Evolutionary conservation across 2,329 filamentous ascomycete genomes (phyloP), one percentile per base, ranked within the genome.

Genomic region (Beauveria sp.): DNA sequence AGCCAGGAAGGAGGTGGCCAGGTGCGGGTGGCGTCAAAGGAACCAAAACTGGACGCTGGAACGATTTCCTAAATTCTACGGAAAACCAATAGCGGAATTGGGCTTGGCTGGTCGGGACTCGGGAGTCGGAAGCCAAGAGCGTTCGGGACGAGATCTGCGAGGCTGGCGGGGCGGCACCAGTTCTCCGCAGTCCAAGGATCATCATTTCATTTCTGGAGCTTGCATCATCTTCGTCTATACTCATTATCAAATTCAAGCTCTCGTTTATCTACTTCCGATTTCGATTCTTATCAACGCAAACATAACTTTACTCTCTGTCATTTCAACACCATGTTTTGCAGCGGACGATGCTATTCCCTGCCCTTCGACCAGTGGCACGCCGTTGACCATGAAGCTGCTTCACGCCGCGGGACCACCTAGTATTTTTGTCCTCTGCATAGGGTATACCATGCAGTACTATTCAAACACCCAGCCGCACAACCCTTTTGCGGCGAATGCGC

Each of bases 401-500:
- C 64, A 22, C 8, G 9, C n/a, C 5, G 22, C 8, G 70, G 69
- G n/a, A 52, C 62, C 54, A 64, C 63, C 50, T 71, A 67, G 66
- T 73, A 73, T 41, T 67, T 67, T 61, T 74, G 72, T 60, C 68
- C 70, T 16, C 48, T 65, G 6, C 72, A 74, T 44, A 57, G 61
- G 14, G 14, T 50, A 18, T 69, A 67, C 43, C 72, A 74, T 64
- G 66, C 67, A 20, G 67, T 74, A 9, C 61, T 61, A 34, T 52
- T 64, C 37, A 34, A 12, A 9, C 12, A 24, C 3, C 26, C 40
- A 14, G 55, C 51, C 5, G 7, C n/a, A 1, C 72, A 74, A 52
- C 72, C 72, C 1, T 55, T 62, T 3, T 74, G 71, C 37, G 72
- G 71, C 63, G 72, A 73, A 58, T 74, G 72, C 46, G 68, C 72